A percentile compares a stretch with the other conserved stretches of the same genome.
These are phyloP conservation scores for Pichia terricola DNA, from an alignment of 1,139 yeast genomes.

Conservation along the genomic window DNA sequence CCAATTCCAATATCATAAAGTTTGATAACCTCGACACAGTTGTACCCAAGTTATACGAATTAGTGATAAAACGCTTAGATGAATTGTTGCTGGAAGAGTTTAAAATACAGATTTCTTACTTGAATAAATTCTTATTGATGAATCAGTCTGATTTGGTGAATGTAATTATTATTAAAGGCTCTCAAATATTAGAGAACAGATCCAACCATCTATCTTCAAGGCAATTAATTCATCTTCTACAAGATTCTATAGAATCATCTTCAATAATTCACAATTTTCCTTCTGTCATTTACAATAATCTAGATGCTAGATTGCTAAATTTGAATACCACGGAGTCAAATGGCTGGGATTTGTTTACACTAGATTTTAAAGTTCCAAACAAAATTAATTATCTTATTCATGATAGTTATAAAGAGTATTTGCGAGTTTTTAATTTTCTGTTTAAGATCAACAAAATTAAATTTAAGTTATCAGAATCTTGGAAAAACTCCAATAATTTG, in stretches of 20 bases:
- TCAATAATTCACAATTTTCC: slow-evolving; percentile 37
- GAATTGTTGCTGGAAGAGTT: slow-evolving; percentile 1
- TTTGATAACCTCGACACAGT: slow-evolving; percentile 19
- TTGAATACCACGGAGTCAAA: slow-evolving; percentile 48
- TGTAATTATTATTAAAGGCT: slow-evolving; percentile 48
- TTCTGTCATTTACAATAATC: slow-evolving; percentile 34
- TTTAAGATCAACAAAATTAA: slow-evolving; percentile 69
- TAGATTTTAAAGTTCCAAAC: slow-evolving; percentile 65
- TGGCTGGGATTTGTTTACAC: slow-evolving; percentile 90
- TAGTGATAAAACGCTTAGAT: slow-evolving; percentile 2
- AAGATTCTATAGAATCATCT: slow-evolving; percentile 57
- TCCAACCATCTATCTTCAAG: slow-evolving; percentile 56
- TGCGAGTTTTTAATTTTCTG: slow-evolving; percentile 74
- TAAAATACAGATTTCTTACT: slow-evolving; percentile 11
- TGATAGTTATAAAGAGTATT: slow-evolving; percentile 48
- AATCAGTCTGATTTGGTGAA: slow-evolving; percentile 74
- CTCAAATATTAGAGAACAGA: slow-evolving; percentile 46
- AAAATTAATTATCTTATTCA: slow-evolving; percentile 40
- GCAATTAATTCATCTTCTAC: slow-evolving; percentile 54
- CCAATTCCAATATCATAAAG: slow-evolving; percentile 13
- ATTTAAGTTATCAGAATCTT: slow-evolving; percentile 38
- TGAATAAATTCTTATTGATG: slow-evolving; percentile 62
- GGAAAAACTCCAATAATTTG: slow-evolving; percentile 34
- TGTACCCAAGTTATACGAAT: slow-evolving; percentile 29
- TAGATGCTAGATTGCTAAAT: slow-evolving; percentile 78